phyloP scores from a whole-genome alignment of 495 filamentous ascomycete species.

The Annulohypoxylon nitens region DNA sequence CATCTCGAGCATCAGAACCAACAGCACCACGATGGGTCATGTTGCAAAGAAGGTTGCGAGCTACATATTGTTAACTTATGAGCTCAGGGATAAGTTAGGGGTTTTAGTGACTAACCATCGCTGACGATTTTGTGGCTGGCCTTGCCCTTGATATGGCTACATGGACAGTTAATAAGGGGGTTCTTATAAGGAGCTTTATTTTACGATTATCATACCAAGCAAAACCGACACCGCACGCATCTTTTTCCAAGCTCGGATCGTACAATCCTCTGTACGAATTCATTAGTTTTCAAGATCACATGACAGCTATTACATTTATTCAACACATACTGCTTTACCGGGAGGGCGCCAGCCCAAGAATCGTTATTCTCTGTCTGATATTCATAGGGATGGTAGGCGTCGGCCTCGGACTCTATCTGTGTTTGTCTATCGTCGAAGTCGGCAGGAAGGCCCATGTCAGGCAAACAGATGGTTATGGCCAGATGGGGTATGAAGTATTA shows the following conservation, averaged over 20 bases:
- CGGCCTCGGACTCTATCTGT: conserved; percentile 64
- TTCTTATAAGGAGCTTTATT: neutral
- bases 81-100: neutral
- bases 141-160: conserved; percentile 96
- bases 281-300: conserved; percentile 32
- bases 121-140: conserved; percentile 98
- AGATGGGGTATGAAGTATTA: conserved; percentile 33
- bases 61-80: conserved; percentile 59
- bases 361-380: conserved; percentile 89
- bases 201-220: conserved; percentile 77
- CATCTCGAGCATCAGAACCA: conserved; percentile 96
- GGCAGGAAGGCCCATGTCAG: conserved; percentile 70
- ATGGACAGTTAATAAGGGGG: conserved; percentile 37
- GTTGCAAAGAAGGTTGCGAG: conserved; percentile 95
- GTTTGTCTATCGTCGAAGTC: conserved; percentile 70
- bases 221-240: conserved; percentile 99
- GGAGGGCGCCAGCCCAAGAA: conserved; percentile 96
- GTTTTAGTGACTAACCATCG: conserved; percentile 80
- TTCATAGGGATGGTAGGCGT: conserved; percentile 74
- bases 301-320: neutral
- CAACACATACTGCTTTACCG: conserved; percentile 83
- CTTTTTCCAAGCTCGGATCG: conserved; percentile 95
- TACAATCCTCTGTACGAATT: conserved; percentile 77
- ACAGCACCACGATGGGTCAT: conserved; percentile 99
- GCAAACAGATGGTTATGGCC: conserved; percentile 56